A percentile compares a stretch with the other conserved stretches of the same genome.
These are phyloP conservation scores for Kodamaea alishanica DNA, from an alignment of 1,139 yeast genomes.

Conservation along the genomic window DNA sequence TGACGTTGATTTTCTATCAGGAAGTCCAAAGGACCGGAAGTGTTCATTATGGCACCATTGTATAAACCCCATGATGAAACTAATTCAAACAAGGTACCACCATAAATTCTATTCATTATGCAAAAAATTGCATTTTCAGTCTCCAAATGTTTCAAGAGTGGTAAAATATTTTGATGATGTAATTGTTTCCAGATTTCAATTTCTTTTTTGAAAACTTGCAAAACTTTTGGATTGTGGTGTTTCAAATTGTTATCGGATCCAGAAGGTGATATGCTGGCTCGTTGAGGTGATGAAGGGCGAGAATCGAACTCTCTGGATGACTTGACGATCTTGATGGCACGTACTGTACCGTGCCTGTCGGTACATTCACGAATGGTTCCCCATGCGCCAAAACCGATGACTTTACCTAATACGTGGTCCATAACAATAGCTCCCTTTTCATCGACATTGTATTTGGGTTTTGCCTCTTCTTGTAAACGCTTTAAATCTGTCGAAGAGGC, in stretches of 20 bases:
- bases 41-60: constrained; percentile 24
- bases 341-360: constrained; percentile 38
- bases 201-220: constrained; percentile 63
- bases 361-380: constrained; percentile 80
- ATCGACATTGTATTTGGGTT: constrained; percentile 42
- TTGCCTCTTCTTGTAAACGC: constrained; percentile 20
- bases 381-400: constrained; percentile 93
- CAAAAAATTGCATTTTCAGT: constrained; percentile 66
- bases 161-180: constrained; percentile 62
- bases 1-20: constrained; percentile 25
- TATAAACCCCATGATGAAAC: constrained; percentile 65
- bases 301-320: constrained; percentile 38
- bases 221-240: constrained; percentile 28
- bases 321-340: constrained; percentile 77
- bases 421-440: constrained; percentile 61
- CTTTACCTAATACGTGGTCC: constrained; percentile 63
- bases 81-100: constrained; percentile 80
- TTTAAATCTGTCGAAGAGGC: constrained; percentile 41
- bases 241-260: constrained; percentile 4
- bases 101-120: constrained; percentile 64
- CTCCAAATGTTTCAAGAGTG: constrained; percentile 59
- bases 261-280: constrained; percentile 11
- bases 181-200: constrained; percentile 70
- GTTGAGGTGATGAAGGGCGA: constrained; percentile 7
- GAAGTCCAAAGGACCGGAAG: constrained; percentile 31